Evolutionary conservation across 2,329 filamentous ascomycete genomes (phyloP), one percentile per base, ranked within the genome.

Genomic region (Sphaerulina populicola): DNA sequence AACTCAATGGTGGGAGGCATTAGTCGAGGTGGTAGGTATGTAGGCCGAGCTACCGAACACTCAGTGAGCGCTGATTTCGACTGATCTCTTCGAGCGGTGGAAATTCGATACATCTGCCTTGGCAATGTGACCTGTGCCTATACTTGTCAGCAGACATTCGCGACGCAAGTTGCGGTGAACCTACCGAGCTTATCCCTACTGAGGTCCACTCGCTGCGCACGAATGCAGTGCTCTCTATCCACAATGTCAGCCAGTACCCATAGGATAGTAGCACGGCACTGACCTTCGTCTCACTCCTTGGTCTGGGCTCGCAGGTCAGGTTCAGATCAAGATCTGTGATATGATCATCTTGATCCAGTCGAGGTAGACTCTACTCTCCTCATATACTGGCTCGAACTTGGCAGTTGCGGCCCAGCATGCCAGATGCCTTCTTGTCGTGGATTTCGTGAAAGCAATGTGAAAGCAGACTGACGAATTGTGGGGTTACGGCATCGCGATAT

Each of bases 341-440:
- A 10, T 23, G 36, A 43, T 54, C 38, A 54, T 57, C 55, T 54
- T 37, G 53, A 45, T 49, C 47, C 50, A 48, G 46, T 56, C 10
- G 55, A 48, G n/a, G 47, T 46, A n/a, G 53, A 49, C 37, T 60
- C 58, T 12, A 53, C 57, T 15, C 54, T 42, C 33, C 57, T 57
- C 57, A 57, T 59, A 49, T 61, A 60, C 41, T 60, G 58, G 47
- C 54, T 57, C 14, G 55, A 58, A 41, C 59, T 63, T 7, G 58
- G 53, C 21, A 62, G 45, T 54, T 60, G 60, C 30, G 63, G 63
- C 10, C 63, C 63, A n/a, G 60, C 57, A 49, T 66, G 63, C 63
- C 63, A 66, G 27, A 66, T 62, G 3, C 64, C 64, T 57, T 66
- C 64, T 49, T 66, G 64, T 23, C 64, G 55, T 27, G 64, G 64